A percentile compares a stretch with the other conserved stretches of the same genome.
Evolutionary conservation across 306 rosid genomes (phyloP).

Genomic region (Cicer yamashitae): DNA sequence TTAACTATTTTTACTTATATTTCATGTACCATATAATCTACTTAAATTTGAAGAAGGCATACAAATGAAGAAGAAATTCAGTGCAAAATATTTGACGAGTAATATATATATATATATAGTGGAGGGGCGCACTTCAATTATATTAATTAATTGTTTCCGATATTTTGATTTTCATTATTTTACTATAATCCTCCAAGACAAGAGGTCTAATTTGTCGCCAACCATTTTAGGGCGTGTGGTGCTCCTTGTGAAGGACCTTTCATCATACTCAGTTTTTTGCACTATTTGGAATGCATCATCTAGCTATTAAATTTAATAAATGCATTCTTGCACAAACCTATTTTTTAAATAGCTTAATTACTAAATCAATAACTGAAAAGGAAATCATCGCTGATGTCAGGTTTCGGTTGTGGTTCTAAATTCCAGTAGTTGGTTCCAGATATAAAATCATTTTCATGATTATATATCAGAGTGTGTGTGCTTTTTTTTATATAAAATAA

Average conservation of each 20-base stretch:
- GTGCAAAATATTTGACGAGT: conserved; percentile 33
- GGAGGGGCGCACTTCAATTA: conserved; percentile 17
- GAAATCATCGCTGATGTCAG: not conserved
- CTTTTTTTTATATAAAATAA: no score
- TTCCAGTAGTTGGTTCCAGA: conserved; percentile 9
- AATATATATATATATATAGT: not conserved
- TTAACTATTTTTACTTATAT: no score
- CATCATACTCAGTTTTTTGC: conserved; percentile 17
- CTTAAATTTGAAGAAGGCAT: conserved; percentile 9
- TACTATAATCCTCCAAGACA: not conserved
- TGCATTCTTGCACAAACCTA: not conserved
- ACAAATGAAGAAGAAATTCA: conserved; percentile 8
- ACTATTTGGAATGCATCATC: not conserved
- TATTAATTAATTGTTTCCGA: not conserved
- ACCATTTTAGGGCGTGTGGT: conserved; percentile 39
- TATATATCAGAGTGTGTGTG: no score
- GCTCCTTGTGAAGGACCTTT: conserved; percentile 39
- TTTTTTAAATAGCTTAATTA: not conserved
- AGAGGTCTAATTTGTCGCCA: conserved; percentile 36
- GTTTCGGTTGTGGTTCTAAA: not conserved
- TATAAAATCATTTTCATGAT: no score
- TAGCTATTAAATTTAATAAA: not conserved
- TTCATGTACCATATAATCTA: not conserved
- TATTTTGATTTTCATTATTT: not conserved
- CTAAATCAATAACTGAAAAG: not conserved